Evolutionary conservation across 192 early-diverging fungal genomes (phyloP), one percentile per base, ranked within the genome.

Genomic region (Mortierella alpina): DNA sequence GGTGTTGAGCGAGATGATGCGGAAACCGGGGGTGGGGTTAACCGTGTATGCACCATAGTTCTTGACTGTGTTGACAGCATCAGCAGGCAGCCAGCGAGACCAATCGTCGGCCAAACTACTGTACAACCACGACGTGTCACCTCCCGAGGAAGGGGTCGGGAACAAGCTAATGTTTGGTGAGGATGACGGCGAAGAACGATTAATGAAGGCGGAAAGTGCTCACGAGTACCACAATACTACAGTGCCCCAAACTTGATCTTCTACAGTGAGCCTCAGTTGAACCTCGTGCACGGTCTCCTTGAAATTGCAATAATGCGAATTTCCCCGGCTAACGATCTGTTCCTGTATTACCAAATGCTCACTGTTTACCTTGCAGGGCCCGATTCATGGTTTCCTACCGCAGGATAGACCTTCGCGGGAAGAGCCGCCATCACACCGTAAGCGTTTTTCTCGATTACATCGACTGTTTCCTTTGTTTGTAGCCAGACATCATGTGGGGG

Each of bases 401-500:
- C 73, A 1, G 88, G 88, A 49, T 87, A 88, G 63, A 78, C 51
- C 31, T 64, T 77, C 18, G 63, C 9, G 5, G 39, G 41, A 0
- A 89, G 15, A 12, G 66, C 47, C n/a, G 86, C 72, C 39, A 89
- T 65, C 15, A 66, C 22, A 2, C 45, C 15, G 51, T 83, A 87
- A 6, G 88, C 75, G 17, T 54, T 22, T 1, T 60, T 61, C 8
- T 84, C 82, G 15, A 81, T 72, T 4, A 59, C 52, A 0, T 65
- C 23, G 10, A 80, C 66, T 0, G 85, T 87, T n/a, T 63, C 61
- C 12, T 84, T 49, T 20, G 57, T 72, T 2, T 80, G 67, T 5
- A 82, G 31, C 88, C 88, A 89, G 4, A 89, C 73, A 67, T 89
- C 85, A 20, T 89, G 88, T 0, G 88, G 88, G 44, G 86, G 85